Conservation (phyloP, 225 moss, liverwort and hornwort species). For the Marchantia paleacea region DNA sequence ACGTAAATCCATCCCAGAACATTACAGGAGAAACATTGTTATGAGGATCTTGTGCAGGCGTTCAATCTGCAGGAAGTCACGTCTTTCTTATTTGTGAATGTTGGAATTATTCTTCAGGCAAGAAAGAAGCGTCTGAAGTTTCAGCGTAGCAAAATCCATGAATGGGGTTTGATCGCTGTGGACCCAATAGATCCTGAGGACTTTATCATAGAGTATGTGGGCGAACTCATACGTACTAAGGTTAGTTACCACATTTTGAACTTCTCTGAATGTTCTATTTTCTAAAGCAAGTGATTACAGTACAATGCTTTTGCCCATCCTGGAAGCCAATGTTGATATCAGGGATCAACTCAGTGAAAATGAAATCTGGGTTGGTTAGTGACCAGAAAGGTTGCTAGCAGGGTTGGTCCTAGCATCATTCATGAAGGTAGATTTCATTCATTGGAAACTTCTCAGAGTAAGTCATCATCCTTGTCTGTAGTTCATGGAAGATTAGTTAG, state of each 20-base stretch:
- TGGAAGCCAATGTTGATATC: neutral
- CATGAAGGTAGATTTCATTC: neutral
- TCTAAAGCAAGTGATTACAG: too few species aligned
- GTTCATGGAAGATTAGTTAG: neutral
- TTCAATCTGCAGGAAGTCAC: too few species aligned
- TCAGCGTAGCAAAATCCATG: constrained; percentile 81
- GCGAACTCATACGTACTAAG: constrained; percentile 72
- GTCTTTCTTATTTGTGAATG: neutral
- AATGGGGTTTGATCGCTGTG: constrained; percentile 87
- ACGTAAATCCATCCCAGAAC: too few species aligned
- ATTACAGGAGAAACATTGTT: too few species aligned
- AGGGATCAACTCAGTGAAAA: neutral
- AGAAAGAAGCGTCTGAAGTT: constrained; percentile 83
- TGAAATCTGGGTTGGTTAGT: neutral
- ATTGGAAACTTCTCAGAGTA: neutral
- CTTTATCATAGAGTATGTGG: constrained; percentile 93
- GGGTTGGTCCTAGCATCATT: neutral
- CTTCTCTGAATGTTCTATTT: neutral
- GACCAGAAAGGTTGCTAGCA: neutral
- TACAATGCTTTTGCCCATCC: too few species aligned
- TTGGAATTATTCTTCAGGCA: constrained; percentile 29
- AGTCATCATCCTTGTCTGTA: neutral
- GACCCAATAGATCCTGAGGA: constrained; percentile 84
- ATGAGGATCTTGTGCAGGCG: too few species aligned
- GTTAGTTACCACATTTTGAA: constrained; percentile 23